Evolutionary conservation across 352 stramenopile genomes (phyloP).

Genomic region (Globisporangium lucens): DNA sequence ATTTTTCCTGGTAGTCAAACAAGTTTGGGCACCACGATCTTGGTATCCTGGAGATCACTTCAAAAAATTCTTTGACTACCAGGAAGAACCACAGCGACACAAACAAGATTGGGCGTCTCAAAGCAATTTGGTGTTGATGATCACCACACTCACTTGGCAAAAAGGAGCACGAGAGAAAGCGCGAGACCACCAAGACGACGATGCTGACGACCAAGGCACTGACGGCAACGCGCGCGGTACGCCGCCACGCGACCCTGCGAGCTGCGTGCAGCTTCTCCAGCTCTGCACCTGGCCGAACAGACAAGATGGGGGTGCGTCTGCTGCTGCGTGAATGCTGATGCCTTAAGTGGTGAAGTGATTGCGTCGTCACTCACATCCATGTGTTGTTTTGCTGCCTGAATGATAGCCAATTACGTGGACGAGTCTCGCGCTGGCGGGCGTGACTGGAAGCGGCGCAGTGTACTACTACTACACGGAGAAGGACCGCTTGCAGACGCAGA

Average conservation of each 20-base stretch:
- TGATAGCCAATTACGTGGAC: constrained; percentile 76
- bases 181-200: constrained; percentile 1
- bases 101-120: neutral
- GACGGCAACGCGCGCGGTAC: constrained; percentile 22
- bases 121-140: neutral
- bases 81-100: neutral
- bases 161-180: constrained; percentile 6
- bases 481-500: constrained; percentile 82
- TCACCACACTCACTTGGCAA: constrained; percentile 2
- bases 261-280: constrained; percentile 39
- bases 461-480: constrained; percentile 91
- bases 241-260: constrained; percentile 3
- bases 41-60: no score
- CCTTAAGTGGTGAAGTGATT: neutral
- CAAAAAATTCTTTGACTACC: no score
- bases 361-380: neutral
- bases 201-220: constrained; percentile 33
- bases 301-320: constrained; percentile 66
- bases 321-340: neutral
- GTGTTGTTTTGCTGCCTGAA: neutral
- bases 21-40: no score
- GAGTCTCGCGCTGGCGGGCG: constrained; percentile 69
- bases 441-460: constrained; percentile 68
- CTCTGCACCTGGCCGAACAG: constrained; percentile 24
- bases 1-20: no score